A percentile compares a stretch with the other conserved stretches of the same genome.
Evolutionary conservation across 164 flowering plant species (phyloP).

Genomic region (Umbilicus rupestris): DNA sequence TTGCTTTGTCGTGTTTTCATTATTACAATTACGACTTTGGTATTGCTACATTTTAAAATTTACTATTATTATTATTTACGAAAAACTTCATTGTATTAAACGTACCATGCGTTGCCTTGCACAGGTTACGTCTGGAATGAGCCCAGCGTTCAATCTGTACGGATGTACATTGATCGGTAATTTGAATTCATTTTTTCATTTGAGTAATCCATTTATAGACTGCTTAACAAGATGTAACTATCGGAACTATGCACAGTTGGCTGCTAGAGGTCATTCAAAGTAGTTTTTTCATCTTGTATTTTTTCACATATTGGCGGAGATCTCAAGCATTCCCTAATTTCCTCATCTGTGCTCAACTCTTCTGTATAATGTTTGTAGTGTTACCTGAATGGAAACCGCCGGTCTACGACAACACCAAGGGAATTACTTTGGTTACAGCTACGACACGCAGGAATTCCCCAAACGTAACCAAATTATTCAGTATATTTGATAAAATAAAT

Average conservation of each 20-base stretch:
- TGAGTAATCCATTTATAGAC: background rate
- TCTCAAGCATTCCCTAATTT: background rate
- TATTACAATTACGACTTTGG: background rate
- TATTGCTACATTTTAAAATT: no score
- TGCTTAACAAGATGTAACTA: background rate
- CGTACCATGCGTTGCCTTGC: background rate
- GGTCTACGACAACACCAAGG: constrained; percentile 77
- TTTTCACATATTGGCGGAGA: background rate
- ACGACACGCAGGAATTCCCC: background rate
- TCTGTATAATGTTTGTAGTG: constrained; percentile 34
- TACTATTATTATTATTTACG: background rate
- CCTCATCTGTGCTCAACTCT: background rate
- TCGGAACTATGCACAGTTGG: background rate
- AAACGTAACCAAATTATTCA: background rate
- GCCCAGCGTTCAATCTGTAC: constrained; percentile 87
- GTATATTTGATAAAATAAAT: background rate
- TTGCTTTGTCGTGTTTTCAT: background rate
- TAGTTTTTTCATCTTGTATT: background rate
- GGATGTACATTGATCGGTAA: constrained; percentile 96
- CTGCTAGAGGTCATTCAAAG: background rate
- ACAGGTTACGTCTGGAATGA: constrained; percentile 75
- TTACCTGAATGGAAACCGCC: constrained; percentile 99
- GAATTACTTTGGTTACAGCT: constrained; percentile 84
- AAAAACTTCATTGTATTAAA: background rate
- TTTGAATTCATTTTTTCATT: background rate